Conservation (phyloP, 2,329 filamentous ascomycete genomes). For the Cylindrodendrum hubeiense region DNA sequence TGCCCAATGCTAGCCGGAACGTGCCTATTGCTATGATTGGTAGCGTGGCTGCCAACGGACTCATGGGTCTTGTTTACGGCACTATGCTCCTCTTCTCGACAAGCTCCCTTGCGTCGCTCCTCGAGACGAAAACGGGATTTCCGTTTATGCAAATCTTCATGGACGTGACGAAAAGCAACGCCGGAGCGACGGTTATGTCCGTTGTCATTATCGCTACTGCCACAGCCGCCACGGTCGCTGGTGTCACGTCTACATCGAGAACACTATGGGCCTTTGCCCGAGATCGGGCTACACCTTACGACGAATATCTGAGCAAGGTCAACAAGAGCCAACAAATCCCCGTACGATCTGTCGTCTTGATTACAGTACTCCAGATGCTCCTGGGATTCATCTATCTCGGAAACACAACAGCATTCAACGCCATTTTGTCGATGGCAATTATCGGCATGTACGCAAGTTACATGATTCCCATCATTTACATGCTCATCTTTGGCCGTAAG, state of each 20-base stretch:
- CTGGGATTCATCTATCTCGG: conserved; percentile 56
- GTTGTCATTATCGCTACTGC: conserved; percentile 45
- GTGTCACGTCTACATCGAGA: conserved; percentile 51
- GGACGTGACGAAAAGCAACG: conserved; percentile 42
- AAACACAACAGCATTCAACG: conserved; percentile 56
- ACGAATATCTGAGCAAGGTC: conserved; percentile 52
- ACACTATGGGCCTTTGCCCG: conserved; percentile 55
- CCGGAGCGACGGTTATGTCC: conserved; percentile 46
- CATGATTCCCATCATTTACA: conserved; percentile 52
- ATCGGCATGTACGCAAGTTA: conserved; percentile 58
- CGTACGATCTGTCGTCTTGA: conserved; percentile 42
- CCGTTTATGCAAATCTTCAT: conserved; percentile 57
- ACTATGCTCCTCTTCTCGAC: conserved; percentile 59
- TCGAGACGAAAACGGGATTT: conserved; percentile 56
- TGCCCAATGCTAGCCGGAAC: conserved; percentile 48
- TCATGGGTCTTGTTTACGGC: conserved; percentile 58
- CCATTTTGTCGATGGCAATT: conserved; percentile 56
- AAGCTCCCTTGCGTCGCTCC: conserved; percentile 51
- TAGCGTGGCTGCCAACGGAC: conserved; percentile 55
- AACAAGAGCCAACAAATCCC: conserved; percentile 50
- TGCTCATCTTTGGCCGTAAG: conserved; percentile 54
- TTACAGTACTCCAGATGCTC: conserved; percentile 43
- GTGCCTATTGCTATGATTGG: conserved; percentile 51
- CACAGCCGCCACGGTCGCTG: conserved; percentile 47
- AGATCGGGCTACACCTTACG: conserved; percentile 53